Percentiles rank a stretch among this genome's conserved stretches.
These are phyloP conservation scores for Lunularia cruciata DNA, from an alignment of 225 moss, liverwort and hornwort species.

Conservation along the genomic window DNA sequence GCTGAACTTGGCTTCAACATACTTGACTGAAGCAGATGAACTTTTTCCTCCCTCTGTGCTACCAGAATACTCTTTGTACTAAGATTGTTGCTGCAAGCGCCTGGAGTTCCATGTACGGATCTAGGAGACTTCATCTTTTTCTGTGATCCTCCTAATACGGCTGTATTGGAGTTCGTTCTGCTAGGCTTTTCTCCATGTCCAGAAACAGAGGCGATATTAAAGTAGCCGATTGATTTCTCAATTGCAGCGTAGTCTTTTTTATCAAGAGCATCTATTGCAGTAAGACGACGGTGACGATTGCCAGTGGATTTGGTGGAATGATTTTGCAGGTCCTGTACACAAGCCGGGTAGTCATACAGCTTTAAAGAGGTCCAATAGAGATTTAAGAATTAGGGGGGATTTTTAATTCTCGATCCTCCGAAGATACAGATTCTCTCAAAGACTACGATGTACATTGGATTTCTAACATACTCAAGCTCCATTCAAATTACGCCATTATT, in stretches of 20 bases:
- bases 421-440: too few species aligned
- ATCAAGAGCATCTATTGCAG: neutral
- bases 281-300: neutral
- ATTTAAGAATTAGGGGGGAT: too few species aligned
- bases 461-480: too few species aligned
- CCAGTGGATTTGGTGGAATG: neutral
- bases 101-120: neutral
- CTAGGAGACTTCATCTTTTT: neutral
- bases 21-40: neutral
- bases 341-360: too few species aligned
- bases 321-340: too few species aligned
- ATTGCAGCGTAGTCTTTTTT: neutral
- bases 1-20: neutral
- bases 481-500: too few species aligned
- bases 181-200: slow-evolving; percentile 12
- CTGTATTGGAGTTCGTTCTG: neutral
- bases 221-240: neutral
- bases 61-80: neutral
- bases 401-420: too few species aligned
- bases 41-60: neutral
- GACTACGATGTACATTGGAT: too few species aligned
- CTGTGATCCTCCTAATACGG: neutral
- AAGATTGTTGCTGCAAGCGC: neutral
- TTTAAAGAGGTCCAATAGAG: too few species aligned
- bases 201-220: neutral